A percentile compares a stretch with the other conserved stretches of the same genome.
Conservation (phyloP, 2,329 filamentous ascomycete species). For the Emydomyces testavorans region DNA sequence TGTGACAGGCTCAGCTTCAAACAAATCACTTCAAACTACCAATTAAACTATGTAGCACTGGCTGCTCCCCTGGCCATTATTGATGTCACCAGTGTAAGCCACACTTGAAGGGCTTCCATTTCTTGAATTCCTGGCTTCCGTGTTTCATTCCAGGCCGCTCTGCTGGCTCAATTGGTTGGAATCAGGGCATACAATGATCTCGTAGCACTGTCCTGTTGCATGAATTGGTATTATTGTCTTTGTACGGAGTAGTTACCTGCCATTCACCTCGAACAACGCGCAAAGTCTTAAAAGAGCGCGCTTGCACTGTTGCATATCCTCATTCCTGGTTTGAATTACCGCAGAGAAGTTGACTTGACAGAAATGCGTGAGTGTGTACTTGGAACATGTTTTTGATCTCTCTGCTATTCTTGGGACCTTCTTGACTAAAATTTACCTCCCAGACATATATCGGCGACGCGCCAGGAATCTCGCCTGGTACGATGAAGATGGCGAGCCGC, state of each 20-base stretch:
- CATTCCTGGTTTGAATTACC: no score
- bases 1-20: background rate
- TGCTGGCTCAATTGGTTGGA: no score
- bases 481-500: conserved; percentile 28
- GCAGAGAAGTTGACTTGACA: no score
- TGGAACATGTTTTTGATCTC: background rate
- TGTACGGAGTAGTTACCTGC: no score
- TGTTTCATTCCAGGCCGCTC: no score
- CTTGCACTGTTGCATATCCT: no score
- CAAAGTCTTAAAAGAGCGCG: no score
- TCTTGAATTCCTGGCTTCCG: background rate
- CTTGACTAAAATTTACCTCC: background rate
- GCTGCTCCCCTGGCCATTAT: background rate
- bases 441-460: conserved; percentile 32
- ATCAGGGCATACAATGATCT: no score
- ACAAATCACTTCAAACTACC: background rate
- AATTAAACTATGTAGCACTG: background rate
- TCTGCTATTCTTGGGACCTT: background rate
- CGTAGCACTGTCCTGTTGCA: no score
- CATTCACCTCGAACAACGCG: no score
- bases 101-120: background rate
- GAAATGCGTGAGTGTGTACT: background rate
- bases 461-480: conserved; percentile 34
- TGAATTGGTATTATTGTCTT: no score
- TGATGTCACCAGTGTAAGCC: background rate